Conservation (phyloP, 148 eudicot genomes). For the Heliamphora exappendiculata region DNA sequence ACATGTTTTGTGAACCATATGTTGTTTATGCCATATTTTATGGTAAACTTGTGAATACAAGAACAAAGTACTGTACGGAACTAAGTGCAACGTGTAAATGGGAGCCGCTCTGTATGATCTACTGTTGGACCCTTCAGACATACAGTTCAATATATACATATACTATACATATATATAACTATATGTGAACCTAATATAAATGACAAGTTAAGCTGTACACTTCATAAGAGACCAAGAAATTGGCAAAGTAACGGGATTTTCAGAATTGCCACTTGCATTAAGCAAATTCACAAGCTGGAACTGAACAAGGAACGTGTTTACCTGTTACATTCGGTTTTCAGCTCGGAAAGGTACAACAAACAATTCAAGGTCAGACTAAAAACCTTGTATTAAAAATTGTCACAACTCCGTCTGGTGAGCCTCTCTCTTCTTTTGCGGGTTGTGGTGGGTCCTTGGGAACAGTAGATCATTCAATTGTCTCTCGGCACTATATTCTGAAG, state of each 20-base stretch:
- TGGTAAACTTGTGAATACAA: too few relatives aligned
- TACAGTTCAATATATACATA: too few relatives aligned
- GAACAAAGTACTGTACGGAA: too few relatives aligned
- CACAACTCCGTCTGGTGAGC: constrained; percentile 51
- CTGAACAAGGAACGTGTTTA: background rate
- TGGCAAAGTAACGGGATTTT: constrained; percentile 7
- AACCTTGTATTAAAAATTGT: background rate
- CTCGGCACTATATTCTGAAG: constrained; percentile 93
- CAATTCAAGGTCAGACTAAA: background rate
- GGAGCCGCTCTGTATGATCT: too few relatives aligned
- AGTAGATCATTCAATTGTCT: constrained; percentile 76
- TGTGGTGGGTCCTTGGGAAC: constrained; percentile 70
- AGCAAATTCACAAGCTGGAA: constrained; percentile 4
- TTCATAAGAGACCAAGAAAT: background rate
- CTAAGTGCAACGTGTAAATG: too few relatives aligned
- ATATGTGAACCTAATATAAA: background rate
- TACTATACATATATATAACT: too few relatives aligned
- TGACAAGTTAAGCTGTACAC: background rate
- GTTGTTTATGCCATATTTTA: too few relatives aligned
- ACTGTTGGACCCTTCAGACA: too few relatives aligned
- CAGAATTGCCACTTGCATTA: constrained; percentile 4
- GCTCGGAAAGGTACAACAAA: constrained; percentile 5
- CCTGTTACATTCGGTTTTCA: constrained; percentile 14
- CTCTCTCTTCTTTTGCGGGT: constrained; percentile 52
- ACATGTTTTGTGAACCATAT: too few relatives aligned